Conservation (phyloP, 2,329 filamentous ascomycete genomes). For the Ascochyta fabae region DNA sequence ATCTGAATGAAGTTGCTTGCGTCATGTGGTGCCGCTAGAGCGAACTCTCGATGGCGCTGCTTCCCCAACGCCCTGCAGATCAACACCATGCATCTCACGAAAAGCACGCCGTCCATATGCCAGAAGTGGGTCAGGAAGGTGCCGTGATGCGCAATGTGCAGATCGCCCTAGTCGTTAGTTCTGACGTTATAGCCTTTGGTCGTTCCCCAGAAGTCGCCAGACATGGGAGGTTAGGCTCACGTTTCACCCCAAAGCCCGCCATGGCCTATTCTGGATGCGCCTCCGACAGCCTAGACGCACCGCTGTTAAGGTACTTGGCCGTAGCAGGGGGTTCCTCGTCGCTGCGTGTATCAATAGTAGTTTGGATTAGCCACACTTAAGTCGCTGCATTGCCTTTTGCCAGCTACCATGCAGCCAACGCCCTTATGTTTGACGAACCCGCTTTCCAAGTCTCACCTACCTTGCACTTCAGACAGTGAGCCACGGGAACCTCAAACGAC, state of each 20-base stretch:
- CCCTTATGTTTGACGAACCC: conserved; percentile 51
- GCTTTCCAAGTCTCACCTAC: conserved; percentile 50
- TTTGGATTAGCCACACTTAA: conserved; percentile 48
- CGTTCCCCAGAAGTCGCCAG: conserved; percentile 50
- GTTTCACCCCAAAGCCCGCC: conserved; percentile 46
- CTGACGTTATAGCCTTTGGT: conserved; percentile 27
- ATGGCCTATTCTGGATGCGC: conserved; percentile 40
- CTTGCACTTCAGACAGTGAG: conserved; percentile 45
- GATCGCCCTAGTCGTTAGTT: conserved; percentile 35
- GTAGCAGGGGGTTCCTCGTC: conserved; percentile 40
- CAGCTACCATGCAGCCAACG: conserved; percentile 48
- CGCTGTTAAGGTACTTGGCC: conserved; percentile 39
- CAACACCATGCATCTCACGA: conserved; percentile 15
- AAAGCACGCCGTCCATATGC: conserved; percentile 18
- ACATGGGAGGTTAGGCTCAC: conserved; percentile 46
- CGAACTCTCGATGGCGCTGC: conserved; percentile 15
- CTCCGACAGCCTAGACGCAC: conserved; percentile 47
- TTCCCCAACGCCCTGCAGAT: conserved; percentile 24
- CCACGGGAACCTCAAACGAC: conserved; percentile 46
- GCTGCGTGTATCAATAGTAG: conserved; percentile 46
- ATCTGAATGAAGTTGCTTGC: conserved; percentile 3
- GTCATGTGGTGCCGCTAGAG: conserved; percentile 21
- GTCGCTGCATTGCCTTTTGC: conserved; percentile 41
- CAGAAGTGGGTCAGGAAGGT: conserved; percentile 23
- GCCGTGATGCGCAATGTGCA: conserved; percentile 35